These are phyloP conservation scores for Prunus campanulata DNA, from an alignment of 306 rosid genomes.

Conservation along the genomic window DNA sequence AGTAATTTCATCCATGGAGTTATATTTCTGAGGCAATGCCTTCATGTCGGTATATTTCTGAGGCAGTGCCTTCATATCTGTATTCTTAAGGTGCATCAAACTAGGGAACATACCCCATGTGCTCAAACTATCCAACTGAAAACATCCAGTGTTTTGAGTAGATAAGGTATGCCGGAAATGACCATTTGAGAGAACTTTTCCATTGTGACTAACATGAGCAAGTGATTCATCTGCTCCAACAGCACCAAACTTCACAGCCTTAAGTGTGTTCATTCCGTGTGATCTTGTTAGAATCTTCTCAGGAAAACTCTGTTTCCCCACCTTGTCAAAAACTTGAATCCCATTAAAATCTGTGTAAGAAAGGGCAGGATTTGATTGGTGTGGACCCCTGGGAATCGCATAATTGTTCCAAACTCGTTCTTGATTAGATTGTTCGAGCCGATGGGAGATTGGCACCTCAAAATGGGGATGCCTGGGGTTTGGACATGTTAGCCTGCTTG, in stretches of 20 bases:
- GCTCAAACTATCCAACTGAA: constrained; percentile 22
- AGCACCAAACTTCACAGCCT: constrained; percentile 31
- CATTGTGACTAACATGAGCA: constrained; percentile 27
- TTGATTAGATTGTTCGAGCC: constrained; percentile 25
- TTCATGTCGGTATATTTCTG: constrained; percentile 33
- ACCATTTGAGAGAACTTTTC: constrained; percentile 25
- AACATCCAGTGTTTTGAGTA: constrained; percentile 10
- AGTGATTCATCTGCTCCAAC: constrained; percentile 33
- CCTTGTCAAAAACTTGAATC: constrained; percentile 28
- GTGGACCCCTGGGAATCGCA: constrained; percentile 24
- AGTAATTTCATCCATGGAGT: constrained; percentile 41
- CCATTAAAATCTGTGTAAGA: constrained; percentile 24
- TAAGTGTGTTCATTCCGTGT: constrained; percentile 29
- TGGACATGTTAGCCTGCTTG: constrained; percentile 16
- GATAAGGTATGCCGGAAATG: constrained; percentile 21
- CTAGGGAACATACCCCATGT: constrained; percentile 19
- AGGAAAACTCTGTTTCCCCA: constrained; percentile 30
- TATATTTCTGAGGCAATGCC: constrained; percentile 32
- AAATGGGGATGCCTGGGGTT: constrained; percentile 31
- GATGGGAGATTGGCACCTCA: constrained; percentile 37
- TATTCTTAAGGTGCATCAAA: constrained; percentile 13
- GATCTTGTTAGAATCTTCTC: constrained; percentile 33
- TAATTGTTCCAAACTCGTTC: constrained; percentile 30
- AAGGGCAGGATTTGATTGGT: constrained; percentile 28
- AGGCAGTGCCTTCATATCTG: constrained; percentile 35